These are phyloP conservation scores for Aspergillus cejpii DNA, from an alignment of 2,329 filamentous ascomycete species.

Conservation along the genomic window DNA sequence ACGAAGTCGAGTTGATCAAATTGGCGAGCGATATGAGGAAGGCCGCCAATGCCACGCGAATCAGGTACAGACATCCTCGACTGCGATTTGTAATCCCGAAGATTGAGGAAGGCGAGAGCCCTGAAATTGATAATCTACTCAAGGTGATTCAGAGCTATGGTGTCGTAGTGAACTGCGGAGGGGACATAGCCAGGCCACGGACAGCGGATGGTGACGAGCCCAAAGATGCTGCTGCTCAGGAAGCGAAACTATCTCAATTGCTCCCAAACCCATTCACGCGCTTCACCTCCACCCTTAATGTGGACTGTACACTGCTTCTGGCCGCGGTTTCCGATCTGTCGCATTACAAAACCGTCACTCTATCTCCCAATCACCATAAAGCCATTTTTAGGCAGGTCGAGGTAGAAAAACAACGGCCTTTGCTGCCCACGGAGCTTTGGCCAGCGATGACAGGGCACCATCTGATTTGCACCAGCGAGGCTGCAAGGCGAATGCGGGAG, in stretches of 20 bases:
- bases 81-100: slow-evolving; percentile 58
- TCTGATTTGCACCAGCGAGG: slow-evolving; percentile 61
- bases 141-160: slow-evolving; percentile 50
- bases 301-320: slow-evolving; percentile 59
- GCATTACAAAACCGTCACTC: slow-evolving; percentile 44
- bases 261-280: slow-evolving; percentile 38
- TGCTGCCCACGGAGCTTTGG: slow-evolving; percentile 57
- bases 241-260: slow-evolving; percentile 27
- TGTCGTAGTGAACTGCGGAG: slow-evolving; percentile 36
- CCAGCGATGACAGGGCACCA: slow-evolving; percentile 51
- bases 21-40: slow-evolving; percentile 53
- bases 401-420: slow-evolving; percentile 55
- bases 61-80: slow-evolving; percentile 54
- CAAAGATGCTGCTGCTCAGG: slow-evolving; percentile 8
- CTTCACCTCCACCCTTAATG: slow-evolving; percentile 42
- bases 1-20: slow-evolving; percentile 54
- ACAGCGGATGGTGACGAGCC: slow-evolving; percentile 4
- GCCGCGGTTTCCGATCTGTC: slow-evolving; percentile 68
- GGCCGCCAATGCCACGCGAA: slow-evolving; percentile 51
- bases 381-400: slow-evolving; percentile 60
- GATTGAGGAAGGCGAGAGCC: slow-evolving; percentile 45
- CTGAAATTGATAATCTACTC: slow-evolving; percentile 53
- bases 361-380: slow-evolving; percentile 50
- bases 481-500: slow-evolving; percentile 58
- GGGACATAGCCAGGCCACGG: slow-evolving; percentile 11